A percentile compares a stretch with the other conserved stretches of the same genome.
Conservation (phyloP, 2,329 filamentous ascomycete genomes). For the Penicillium polonicum region DNA sequence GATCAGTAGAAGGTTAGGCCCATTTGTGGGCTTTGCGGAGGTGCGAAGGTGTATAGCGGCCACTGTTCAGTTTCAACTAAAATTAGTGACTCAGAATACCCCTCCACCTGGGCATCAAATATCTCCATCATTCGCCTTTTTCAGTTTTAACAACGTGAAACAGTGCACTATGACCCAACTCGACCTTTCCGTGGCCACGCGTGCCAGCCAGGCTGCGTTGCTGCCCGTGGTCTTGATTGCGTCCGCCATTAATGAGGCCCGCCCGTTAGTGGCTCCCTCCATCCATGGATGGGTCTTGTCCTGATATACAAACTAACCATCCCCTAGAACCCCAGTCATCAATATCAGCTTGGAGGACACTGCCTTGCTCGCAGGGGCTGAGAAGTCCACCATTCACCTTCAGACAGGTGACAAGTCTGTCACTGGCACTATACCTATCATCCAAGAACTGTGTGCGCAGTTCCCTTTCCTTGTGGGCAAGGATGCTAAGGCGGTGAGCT, state of each 20-base stretch:
- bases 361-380: constrained; percentile 21
- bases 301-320: background rate
- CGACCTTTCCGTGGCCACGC: constrained; percentile 39
- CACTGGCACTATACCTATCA: constrained; percentile 31
- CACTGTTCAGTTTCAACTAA: too few relatives aligned
- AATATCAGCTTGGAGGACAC: constrained; percentile 41
- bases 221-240: constrained; percentile 45
- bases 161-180: constrained; percentile 31
- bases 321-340: constrained; percentile 29
- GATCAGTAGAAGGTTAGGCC: too few relatives aligned
- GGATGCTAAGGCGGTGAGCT: constrained; percentile 36
- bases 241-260: constrained; percentile 40
- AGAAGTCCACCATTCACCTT: background rate
- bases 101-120: too few relatives aligned
- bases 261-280: constrained; percentile 13
- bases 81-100: too few relatives aligned
- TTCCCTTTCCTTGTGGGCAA: constrained; percentile 40
- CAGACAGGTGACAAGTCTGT: constrained; percentile 35
- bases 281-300: too few relatives aligned
- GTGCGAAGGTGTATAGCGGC: too few relatives aligned
- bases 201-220: constrained; percentile 41
- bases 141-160: background rate
- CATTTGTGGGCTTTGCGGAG: too few relatives aligned
- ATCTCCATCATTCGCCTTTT: too few relatives aligned
- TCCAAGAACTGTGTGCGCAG: constrained; percentile 34